phyloP scores from a whole-genome alignment of 495 filamentous ascomycete species.

The Neurospora sp. region DNA sequence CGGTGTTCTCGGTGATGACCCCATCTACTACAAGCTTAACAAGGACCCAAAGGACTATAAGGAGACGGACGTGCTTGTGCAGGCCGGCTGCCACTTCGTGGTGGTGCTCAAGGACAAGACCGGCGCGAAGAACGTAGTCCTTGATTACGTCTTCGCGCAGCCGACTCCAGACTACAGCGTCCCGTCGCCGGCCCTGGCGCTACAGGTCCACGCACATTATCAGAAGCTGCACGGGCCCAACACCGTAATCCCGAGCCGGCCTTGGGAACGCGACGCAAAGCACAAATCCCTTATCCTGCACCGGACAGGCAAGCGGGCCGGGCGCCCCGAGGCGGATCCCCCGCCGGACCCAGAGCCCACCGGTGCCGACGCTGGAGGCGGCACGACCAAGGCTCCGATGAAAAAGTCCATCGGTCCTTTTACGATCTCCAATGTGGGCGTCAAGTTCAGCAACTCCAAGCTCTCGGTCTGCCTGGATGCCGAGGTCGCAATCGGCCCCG shows the following conservation, averaged over 20 bases:
- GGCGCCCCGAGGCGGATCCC: too few relatives aligned
- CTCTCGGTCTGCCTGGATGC: slow-evolving; percentile 28
- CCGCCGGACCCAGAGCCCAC: background rate
- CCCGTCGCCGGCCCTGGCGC: too few relatives aligned
- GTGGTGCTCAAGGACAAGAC: background rate
- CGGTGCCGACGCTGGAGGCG: background rate
- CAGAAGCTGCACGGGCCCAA: too few relatives aligned
- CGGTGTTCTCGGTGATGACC: too few relatives aligned
- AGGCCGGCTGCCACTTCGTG: background rate
- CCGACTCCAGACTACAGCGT: background rate
- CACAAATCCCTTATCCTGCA: too few relatives aligned
- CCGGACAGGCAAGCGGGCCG: too few relatives aligned
- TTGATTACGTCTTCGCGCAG: slow-evolving; percentile 24
- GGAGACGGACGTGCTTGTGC: background rate
- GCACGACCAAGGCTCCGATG: slow-evolving; percentile 1
- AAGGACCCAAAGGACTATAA: background rate
- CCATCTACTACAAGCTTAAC: background rate
- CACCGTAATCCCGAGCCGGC: too few relatives aligned
- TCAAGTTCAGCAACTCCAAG: slow-evolving; percentile 18
- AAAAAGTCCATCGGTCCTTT: slow-evolving; percentile 7
- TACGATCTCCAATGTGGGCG: slow-evolving; percentile 22
- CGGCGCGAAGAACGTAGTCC: background rate
- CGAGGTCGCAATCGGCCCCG: slow-evolving; percentile 27
- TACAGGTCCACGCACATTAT: too few relatives aligned
- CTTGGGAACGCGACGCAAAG: background rate